These are phyloP conservation scores for Friedmanniomyces simplex DNA, from an alignment of 495 filamentous ascomycete genomes.

Conservation along the genomic window DNA sequence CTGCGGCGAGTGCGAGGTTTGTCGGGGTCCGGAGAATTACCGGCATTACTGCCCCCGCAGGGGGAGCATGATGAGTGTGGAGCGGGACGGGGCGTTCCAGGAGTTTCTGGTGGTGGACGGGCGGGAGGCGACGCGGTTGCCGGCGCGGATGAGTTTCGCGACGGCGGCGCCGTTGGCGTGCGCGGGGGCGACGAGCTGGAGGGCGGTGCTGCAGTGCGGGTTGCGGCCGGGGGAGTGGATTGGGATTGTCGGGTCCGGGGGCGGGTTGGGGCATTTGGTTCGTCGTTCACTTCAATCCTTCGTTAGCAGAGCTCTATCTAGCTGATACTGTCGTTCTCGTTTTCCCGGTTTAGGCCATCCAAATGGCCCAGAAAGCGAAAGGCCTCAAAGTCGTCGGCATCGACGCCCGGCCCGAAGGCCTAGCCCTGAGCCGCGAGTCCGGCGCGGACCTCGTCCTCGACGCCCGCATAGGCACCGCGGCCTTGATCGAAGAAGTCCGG, in stretches of 20 bases:
- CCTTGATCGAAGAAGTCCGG: conserved; percentile 36
- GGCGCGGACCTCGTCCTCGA: conserved; percentile 44
- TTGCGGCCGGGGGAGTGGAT: conserved; percentile 40
- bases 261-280: conserved; percentile 44
- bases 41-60: conserved; percentile 37
- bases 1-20: conserved; percentile 41
- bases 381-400: conserved; percentile 44
- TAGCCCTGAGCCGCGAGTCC: conserved; percentile 34
- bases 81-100: conserved; percentile 39
- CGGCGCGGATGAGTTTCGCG: conserved; percentile 37
- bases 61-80: conserved; percentile 34
- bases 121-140: conserved; percentile 34
- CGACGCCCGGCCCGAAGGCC: conserved; percentile 44
- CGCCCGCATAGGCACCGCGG: conserved; percentile 36
- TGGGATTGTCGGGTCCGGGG: conserved; percentile 44
- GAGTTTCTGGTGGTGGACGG: conserved; percentile 44
- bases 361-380: conserved; percentile 42
- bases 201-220: conserved; percentile 35
- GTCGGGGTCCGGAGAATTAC: conserved; percentile 32
- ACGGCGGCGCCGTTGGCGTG: conserved; percentile 47
- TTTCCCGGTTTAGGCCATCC: conserved; percentile 28
- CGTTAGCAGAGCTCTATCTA: too few species aligned
- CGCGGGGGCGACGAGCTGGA: conserved; percentile 44
- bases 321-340: too few species aligned
- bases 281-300: too few species aligned